Base-by-base conservation (phyloP, 23 red algal genomes). In the Gracilaria caudata region DNA sequence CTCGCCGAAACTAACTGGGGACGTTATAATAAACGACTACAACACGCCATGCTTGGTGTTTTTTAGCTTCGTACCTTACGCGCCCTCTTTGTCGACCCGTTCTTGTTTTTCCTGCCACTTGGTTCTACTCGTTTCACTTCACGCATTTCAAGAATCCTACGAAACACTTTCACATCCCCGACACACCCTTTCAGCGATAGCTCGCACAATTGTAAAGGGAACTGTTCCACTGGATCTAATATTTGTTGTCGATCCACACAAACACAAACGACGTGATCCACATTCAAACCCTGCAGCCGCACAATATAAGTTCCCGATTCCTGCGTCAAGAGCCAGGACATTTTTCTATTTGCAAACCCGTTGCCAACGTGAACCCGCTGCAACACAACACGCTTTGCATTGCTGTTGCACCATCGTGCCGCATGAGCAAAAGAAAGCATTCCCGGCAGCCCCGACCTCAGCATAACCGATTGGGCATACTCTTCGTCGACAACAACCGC, bases 181-280 rank as follows among this genome's bases (percentile, higher is more conserved):
- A 68, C 63, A 17, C 63, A 68, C 3, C 63, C 11, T 35, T 38
- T 68, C 28, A 68, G 17, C 6, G 63, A 33, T 33, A n/a, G 9
- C 28, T 36, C 63, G 28, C 63, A 36, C n/a, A 68, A 5, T 13
- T 25, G 4, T 25, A 68, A 13, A 35, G 63, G 63, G 34, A 35
- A 68, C 63, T 68, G 63, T 25, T 68, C 63, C 7, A 35, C 28
- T 4, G 4, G 12, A 35, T 68, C 63, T 2, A 68, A 17, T 12
- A 68, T 68, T 38, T n/a, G 28, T 33, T 25, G 63, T 3, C 28
- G 28, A 2, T 33, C 34, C n/a, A 17, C 28, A 4, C 34, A 9
- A 68, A 68, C 28, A 25, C 63, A 68, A 4, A 68, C 28, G 34
- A 68, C 63, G 11, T 68, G 63, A 68, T 68, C 63, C 6, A 68